Conservation (phyloP, 2,329 filamentous ascomycete genomes). For the Dissoconium aciculare region DNA sequence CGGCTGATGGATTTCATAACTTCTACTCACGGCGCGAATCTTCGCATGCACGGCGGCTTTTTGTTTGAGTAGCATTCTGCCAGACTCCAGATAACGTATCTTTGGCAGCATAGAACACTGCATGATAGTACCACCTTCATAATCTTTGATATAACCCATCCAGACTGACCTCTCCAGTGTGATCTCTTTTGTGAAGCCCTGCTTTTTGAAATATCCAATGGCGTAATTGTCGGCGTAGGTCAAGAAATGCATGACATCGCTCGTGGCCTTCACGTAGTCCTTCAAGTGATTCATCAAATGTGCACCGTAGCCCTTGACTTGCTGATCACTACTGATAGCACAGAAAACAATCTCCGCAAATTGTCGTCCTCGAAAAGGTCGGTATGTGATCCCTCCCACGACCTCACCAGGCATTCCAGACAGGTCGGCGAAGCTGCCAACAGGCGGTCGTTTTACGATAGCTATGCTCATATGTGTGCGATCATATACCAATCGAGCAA, state of each 20-base stretch:
- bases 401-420: constrained; percentile 22
- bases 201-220: constrained; percentile 98
- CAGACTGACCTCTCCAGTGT: constrained; percentile 77
- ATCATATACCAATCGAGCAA: constrained; percentile 92
- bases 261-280: constrained; percentile 94
- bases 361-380: constrained; percentile 76
- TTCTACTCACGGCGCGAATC: constrained; percentile 79
- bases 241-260: constrained; percentile 93
- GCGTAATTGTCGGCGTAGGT: constrained; percentile 99
- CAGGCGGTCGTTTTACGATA: constrained; percentile 84
- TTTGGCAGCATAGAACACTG: constrained; percentile 95
- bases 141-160: constrained; percentile 99
- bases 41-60: constrained; percentile 92
- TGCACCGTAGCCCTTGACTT: constrained; percentile 95
- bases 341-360: constrained; percentile 99
- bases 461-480: constrained; percentile 91
- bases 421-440: constrained; percentile 17
- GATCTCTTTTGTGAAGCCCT: constrained; percentile 97
- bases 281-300: constrained; percentile 97
- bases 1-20: constrained; percentile 71
- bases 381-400: constrained; percentile 79
- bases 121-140: constrained; percentile 98
- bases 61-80: constrained; percentile 90
- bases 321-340: constrained; percentile 91
- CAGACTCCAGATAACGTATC: constrained; percentile 83